Evolutionary conservation across 2,329 filamentous ascomycete genomes (phyloP), one percentile per base, ranked within the genome.

Genomic region (Microdochium trichocladiopsis): DNA sequence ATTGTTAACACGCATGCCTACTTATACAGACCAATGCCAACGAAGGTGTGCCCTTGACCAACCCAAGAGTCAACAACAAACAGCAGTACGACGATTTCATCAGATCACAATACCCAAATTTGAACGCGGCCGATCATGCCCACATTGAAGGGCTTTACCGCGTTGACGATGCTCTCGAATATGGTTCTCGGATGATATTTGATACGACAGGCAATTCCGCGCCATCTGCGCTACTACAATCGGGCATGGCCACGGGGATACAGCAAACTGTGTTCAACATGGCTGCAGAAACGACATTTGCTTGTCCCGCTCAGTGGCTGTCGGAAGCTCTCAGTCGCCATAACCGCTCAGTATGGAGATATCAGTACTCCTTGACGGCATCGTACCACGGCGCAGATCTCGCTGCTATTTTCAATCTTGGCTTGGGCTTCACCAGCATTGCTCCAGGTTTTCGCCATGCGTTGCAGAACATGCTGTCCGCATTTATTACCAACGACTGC

Each of bases 231-330:
- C 55, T 79, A 25, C 75, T 74, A 47, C 66, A 75, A 49, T 73
- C 70, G 37, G 65, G 66, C 8, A 65, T 74, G 12, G 73, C 65
- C 1, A 73, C 70, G 1, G 75, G 76, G 9, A 72, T 76, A 51
- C 75, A 79, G 53, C 74, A 79, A 54, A 67, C 72, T 9, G 73
- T 71, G 4, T 62, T 69, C 52, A 71, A 76, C 57, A 69, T 79
- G 48, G 74, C 71, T 41, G 73, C 70, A 25, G 76, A 80, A 63
- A 70, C 69, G 1, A 76, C 73, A 2, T 78, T 78, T 52, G 65
- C 72, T 41, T 80, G 76, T 55, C 73, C 76, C 0, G 69, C 71
- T 0, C 76, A 79, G 60, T 79, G 74, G 75, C 61, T 77, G 48
- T 68, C 70, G 11, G 66, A 72, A 47, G 73, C 74, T 2, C 78